These are phyloP conservation scores for Boletus rex-veris DNA, from an alignment of 768 basidiomycete species.

Conservation along the genomic window DNA sequence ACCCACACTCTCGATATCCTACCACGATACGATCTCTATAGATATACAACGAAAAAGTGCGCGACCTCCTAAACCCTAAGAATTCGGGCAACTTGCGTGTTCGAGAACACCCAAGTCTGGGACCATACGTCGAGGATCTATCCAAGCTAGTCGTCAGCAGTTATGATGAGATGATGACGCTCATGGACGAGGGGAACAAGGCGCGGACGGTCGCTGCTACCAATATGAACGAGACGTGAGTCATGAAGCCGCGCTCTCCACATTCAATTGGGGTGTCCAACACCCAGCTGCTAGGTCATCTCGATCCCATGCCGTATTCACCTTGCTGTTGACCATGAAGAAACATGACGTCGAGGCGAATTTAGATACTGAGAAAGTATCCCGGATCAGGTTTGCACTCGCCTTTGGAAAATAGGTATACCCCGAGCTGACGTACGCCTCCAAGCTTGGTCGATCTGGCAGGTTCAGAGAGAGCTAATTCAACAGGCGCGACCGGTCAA, in stretches of 20 bases:
- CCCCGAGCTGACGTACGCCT: constrained; percentile 8
- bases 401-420: neutral
- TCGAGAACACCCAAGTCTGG: constrained; percentile 92
- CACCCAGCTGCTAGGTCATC: constrained; percentile 59
- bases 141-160: constrained; percentile 88
- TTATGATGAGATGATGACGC: constrained; percentile 97
- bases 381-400: constrained; percentile 75
- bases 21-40: constrained; percentile 22
- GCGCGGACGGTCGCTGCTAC: constrained; percentile 98
- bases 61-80: constrained; percentile 95
- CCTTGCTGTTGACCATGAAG: constrained; percentile 91
- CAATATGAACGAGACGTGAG: constrained; percentile 98
- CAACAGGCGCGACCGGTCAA: constrained; percentile 95
- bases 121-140: constrained; percentile 98
- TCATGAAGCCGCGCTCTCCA: constrained; percentile 6
- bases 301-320: constrained; percentile 97
- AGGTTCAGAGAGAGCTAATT: constrained; percentile 95
- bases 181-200: constrained; percentile 99
- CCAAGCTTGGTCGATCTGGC: constrained; percentile 89
- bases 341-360: constrained; percentile 79
- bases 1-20: neutral
- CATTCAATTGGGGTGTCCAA: neutral
- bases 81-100: constrained; percentile 95
- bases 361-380: constrained; percentile 97
- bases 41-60: constrained; percentile 98